Percentiles rank a stretch among this genome's conserved stretches.
These are phyloP conservation scores for Diaporthe humulicola DNA, from an alignment of 2,329 filamentous ascomycete species.

Conservation along the genomic window DNA sequence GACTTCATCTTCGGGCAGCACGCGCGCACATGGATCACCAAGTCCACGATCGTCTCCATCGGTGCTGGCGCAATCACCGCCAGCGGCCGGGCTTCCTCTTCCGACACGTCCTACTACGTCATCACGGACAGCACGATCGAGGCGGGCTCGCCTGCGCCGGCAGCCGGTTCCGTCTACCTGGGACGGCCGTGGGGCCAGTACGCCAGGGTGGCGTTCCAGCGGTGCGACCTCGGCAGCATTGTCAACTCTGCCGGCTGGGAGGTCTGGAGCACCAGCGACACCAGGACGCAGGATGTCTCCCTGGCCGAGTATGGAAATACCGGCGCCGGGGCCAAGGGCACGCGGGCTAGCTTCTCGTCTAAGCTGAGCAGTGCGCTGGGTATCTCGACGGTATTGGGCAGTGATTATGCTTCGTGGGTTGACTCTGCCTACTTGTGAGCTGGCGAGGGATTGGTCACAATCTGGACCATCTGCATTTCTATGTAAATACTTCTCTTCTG, in stretches of 20 bases:
- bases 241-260: conserved; percentile 66
- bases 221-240: conserved; percentile 58
- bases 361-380: conserved; percentile 49
- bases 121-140: conserved; percentile 65
- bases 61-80: conserved; percentile 61
- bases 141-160: conserved; percentile 54
- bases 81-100: conserved; percentile 54
- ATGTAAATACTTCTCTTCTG: neutral
- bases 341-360: conserved; percentile 60
- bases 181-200: conserved; percentile 66
- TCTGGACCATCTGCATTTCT: neutral
- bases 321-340: conserved; percentile 62
- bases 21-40: conserved; percentile 66
- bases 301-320: conserved; percentile 67
- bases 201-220: conserved; percentile 64
- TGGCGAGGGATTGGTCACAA: neutral
- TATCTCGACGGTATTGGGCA: conserved; percentile 47
- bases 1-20: conserved; percentile 73
- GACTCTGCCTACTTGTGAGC: conserved; percentile 37
- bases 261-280: conserved; percentile 58
- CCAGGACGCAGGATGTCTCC: conserved; percentile 63
- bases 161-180: conserved; percentile 59
- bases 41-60: conserved; percentile 61
- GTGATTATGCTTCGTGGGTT: conserved; percentile 39
- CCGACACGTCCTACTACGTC: conserved; percentile 64